These are phyloP conservation scores for Penicillium parvum DNA, from an alignment of 495 filamentous ascomycete species.

Conservation along the genomic window DNA sequence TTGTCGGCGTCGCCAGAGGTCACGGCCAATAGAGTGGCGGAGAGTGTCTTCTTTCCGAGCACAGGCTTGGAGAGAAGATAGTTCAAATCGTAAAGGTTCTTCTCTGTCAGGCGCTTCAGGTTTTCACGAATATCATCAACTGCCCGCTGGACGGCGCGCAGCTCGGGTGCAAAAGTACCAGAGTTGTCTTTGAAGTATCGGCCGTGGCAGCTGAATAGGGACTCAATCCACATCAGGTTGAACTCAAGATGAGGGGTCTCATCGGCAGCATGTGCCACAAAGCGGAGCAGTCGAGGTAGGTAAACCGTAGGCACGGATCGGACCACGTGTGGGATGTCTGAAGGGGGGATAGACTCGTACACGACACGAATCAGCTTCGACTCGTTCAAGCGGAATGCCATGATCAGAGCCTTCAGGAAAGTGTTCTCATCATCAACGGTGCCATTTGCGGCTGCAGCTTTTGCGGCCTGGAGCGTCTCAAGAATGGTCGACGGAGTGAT, in stretches of 20 bases:
- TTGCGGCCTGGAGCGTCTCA: slow-evolving; percentile 56
- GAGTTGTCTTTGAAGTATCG: slow-evolving; percentile 74
- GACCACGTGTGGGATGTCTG: slow-evolving; percentile 73
- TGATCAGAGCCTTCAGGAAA: slow-evolving; percentile 86
- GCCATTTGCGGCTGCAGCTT: slow-evolving; percentile 26
- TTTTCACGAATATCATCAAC: slow-evolving; percentile 73
- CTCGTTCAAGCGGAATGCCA: slow-evolving; percentile 94
- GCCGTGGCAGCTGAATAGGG: slow-evolving; percentile 77
- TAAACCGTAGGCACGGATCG: slow-evolving; percentile 81
- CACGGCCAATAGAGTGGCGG: slow-evolving; percentile 24
- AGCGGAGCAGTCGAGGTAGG: slow-evolving; percentile 71
- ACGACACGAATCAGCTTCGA: slow-evolving; percentile 70
- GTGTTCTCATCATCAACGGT: slow-evolving; percentile 54
- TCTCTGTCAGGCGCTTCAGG: slow-evolving; percentile 70
- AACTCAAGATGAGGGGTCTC: slow-evolving; percentile 91
- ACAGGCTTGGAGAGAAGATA: slow-evolving; percentile 60
- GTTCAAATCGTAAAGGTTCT: slow-evolving; percentile 80
- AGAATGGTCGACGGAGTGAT: slow-evolving; percentile 83
- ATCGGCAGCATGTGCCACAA: slow-evolving; percentile 82
- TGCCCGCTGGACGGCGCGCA: slow-evolving; percentile 72
- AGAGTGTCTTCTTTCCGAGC: slow-evolving; percentile 31
- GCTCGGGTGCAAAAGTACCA: slow-evolving; percentile 70
- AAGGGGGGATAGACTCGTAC: slow-evolving; percentile 75
- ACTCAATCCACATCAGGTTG: slow-evolving; percentile 86
- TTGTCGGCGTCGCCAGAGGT: slow-evolving; percentile 23